Conservation (phyloP, 257 asterid genomes). For the Handroanthus guayacan region DNA sequence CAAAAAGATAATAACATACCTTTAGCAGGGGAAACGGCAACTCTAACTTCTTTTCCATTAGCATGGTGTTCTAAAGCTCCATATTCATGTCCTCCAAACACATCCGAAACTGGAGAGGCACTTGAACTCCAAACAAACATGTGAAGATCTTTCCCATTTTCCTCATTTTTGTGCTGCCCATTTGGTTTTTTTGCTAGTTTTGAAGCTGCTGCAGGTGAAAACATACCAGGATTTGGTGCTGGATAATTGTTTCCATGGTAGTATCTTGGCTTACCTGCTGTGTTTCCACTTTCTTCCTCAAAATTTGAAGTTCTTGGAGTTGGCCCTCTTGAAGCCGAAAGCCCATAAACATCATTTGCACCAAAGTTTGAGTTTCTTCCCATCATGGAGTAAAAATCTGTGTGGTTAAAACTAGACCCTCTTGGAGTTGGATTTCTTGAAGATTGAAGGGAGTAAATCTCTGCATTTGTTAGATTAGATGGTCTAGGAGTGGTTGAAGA, state of each 20-base stretch:
- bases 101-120: constrained; percentile 54
- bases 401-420: constrained; percentile 73
- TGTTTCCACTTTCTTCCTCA: constrained; percentile 55
- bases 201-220: constrained; percentile 44
- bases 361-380: constrained; percentile 71
- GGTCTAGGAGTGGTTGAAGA: constrained; percentile 68
- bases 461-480: constrained; percentile 74
- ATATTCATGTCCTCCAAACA: constrained; percentile 37
- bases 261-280: constrained; percentile 57
- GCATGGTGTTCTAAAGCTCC: constrained; percentile 31
- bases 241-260: constrained; percentile 55
- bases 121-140: constrained; percentile 58
- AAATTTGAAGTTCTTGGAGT: constrained; percentile 72
- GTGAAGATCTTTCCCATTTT: constrained; percentile 48
- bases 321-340: constrained; percentile 61
- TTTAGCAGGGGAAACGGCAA: constrained; percentile 35
- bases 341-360: constrained; percentile 60
- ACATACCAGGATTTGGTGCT: constrained; percentile 72
- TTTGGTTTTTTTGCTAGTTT: constrained; percentile 30
- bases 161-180: constrained; percentile 28
- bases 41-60: constrained; percentile 36
- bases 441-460: constrained; percentile 74
- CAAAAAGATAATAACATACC: not conserved
- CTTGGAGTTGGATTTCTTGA: constrained; percentile 83
- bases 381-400: constrained; percentile 72